Conservation (phyloP, 139 green algal species). For the Gonium pectorale region DNA sequence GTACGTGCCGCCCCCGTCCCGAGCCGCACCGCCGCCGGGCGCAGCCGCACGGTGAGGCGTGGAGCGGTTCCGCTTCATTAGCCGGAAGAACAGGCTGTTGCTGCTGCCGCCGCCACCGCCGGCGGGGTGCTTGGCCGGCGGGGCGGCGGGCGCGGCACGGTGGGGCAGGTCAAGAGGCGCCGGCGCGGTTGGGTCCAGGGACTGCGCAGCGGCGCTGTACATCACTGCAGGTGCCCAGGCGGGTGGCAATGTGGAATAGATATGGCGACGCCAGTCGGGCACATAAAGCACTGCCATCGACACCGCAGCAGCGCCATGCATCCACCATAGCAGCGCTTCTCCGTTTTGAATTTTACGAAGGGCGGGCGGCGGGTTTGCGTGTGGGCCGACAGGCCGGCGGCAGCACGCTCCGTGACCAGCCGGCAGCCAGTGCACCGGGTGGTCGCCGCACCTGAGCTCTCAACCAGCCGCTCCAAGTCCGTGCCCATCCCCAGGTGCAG, state of each 20-base stretch:
- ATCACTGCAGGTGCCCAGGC: background rate
- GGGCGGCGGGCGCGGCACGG: background rate
- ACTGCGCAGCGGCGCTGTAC: background rate
- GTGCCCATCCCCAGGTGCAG: constrained; percentile 3
- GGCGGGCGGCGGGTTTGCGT: too few species aligned
- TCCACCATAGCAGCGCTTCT: too few species aligned
- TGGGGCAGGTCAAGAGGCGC: background rate
- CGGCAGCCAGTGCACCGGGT: background rate
- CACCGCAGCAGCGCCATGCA: too few species aligned
- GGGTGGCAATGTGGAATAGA: too few species aligned
- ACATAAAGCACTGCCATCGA: too few species aligned
- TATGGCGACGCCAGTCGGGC: too few species aligned
- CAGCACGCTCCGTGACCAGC: too few species aligned
- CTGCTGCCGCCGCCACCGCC: background rate
- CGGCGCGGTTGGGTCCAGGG: background rate
- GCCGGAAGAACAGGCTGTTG: constrained; percentile 14
- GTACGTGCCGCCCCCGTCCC: background rate
- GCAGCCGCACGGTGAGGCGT: background rate
- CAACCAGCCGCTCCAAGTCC: constrained; percentile 44
- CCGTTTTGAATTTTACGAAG: too few species aligned
- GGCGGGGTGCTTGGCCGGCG: background rate
- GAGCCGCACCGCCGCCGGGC: background rate
- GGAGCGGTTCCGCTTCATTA: constrained; percentile 16
- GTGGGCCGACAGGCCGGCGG: too few species aligned
- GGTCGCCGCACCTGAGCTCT: background rate